Base-by-base conservation (phyloP, 768 basidiomycete genomes). In the Sporobolomyces roseus region DNA sequence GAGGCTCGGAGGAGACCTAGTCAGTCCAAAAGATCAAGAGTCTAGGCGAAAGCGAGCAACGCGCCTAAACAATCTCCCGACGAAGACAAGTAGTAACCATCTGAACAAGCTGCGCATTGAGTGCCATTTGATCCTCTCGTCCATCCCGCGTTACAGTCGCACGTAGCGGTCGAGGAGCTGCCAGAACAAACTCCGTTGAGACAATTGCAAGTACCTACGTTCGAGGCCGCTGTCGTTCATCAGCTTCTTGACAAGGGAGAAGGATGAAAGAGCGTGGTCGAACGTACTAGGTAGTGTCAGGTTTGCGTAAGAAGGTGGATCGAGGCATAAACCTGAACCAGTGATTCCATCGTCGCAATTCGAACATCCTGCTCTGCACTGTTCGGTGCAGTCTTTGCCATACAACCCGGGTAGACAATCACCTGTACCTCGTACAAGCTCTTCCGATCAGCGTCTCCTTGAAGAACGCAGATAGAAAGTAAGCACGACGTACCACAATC, bases 81-180 rank as follows among this genome's bases (percentile, higher is more conserved):
- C 0, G 84, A 82, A 43, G 82, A 82, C 49, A 85, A 80, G 81
- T 89, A 93, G 79, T 89, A 93, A 0, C 90, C 91, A 23, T 81
- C 66, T 1, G 84, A 83, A 75, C 91, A 93, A 60, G 84, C 81
- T 16, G 88, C 85, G 77, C 91, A 93, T 17, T 85, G 83, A 0
- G 88, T 90, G 10, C 90, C 89, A 30, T 74, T 73, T 10, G 71
- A 45, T 73, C 83, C 85, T 0, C 84, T 83, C 2, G 84, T 84
- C 87, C 88, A 93, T 0, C 91, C 91, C 0, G 85, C 76, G 72
- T 87, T 86, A 77, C 91, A 93, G 6, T 83, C 78, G 75, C 91
- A 92, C 68, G 87, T 84, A 0, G 88, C 86, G 63, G 84, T 83
- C 0, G 83, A 71, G 27, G 61, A 59, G 27, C 30, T 38, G 1